Evolutionary conservation across 768 basidiomycete species (phyloP).

Genomic region (Trametes cinnabarina): DNA sequence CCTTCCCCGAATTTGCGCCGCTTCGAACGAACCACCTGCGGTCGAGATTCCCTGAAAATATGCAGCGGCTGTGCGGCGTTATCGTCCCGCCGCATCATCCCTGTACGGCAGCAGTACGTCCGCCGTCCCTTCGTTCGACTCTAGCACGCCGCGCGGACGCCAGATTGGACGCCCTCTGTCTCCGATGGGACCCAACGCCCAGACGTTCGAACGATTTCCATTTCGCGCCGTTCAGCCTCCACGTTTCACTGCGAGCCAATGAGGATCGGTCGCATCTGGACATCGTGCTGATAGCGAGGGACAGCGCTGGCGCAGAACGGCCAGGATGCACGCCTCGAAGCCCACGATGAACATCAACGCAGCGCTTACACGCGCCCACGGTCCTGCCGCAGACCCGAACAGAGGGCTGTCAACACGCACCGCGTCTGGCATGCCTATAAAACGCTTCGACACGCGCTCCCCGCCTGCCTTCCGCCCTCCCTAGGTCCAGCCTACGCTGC

Average conservation of each 20-base stretch:
- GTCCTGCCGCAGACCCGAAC: not conserved
- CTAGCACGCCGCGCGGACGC: not conserved
- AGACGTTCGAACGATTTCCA: not conserved
- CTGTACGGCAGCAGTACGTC: not conserved
- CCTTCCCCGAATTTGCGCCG: too few relatives aligned
- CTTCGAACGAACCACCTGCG: too few relatives aligned
- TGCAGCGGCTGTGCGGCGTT: not conserved
- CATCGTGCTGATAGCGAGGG: not conserved
- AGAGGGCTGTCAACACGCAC: not conserved
- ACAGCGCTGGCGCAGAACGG: not conserved
- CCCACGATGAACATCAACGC: not conserved
- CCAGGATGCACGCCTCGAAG: not conserved
- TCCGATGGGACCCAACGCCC: constrained; percentile 5
- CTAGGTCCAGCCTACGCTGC: not conserved
- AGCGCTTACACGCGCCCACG: not conserved
- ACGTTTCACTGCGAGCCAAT: not conserved
- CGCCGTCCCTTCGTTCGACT: not conserved
- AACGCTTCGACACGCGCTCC: not conserved
- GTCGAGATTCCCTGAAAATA: too few relatives aligned
- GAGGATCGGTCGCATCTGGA: not conserved
- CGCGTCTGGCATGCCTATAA: not conserved
- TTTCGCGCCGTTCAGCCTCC: not conserved
- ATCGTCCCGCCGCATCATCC: not conserved
- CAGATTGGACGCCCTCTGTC: constrained; percentile 7
- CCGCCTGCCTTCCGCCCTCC: not conserved